A percentile compares a stretch with the other conserved stretches of the same genome.
Conservation (phyloP, 768 basidiomycete genomes). For the Tricholoma terreum region DNA sequence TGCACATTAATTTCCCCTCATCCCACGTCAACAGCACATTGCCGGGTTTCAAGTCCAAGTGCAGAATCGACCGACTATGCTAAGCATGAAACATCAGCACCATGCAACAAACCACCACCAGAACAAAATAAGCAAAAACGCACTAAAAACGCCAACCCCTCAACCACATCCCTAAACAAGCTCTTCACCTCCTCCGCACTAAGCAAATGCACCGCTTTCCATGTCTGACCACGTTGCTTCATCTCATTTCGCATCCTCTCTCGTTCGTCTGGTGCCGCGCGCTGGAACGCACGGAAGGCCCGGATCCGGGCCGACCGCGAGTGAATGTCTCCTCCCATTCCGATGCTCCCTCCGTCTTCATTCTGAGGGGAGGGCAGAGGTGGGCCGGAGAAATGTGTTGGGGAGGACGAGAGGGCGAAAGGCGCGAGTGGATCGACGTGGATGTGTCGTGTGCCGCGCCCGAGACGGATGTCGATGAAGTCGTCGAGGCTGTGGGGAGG, state of each 20-base stretch:
- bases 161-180: conserved; percentile 79
- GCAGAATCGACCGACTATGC: conserved; percentile 84
- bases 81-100: conserved; percentile 25
- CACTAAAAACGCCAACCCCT: conserved; percentile 87
- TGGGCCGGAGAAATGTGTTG: conserved; percentile 21
- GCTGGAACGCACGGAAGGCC: conserved; percentile 69
- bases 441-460: conserved; percentile 51
- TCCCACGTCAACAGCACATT: conserved; percentile 94
- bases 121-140: conserved; percentile 20
- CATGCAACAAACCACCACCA: not conserved
- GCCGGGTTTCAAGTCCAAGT: conserved; percentile 91
- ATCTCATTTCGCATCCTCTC: conserved; percentile 57
- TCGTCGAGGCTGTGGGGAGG: conserved; percentile 63
- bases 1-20: conserved; percentile 77
- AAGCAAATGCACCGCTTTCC: conserved; percentile 80
- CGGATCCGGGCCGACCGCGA: conserved; percentile 71
- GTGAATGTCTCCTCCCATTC: conserved; percentile 22
- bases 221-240: conserved; percentile 34
- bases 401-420: conserved; percentile 22
- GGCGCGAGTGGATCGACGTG: conserved; percentile 39
- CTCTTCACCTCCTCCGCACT: conserved; percentile 82
- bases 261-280: conserved; percentile 59
- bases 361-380: not conserved
- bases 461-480: conserved; percentile 77
- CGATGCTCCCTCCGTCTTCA: conserved; percentile 23